Conservation (phyloP, 306 rosid species). For the Abrus pulchellus region DNA sequence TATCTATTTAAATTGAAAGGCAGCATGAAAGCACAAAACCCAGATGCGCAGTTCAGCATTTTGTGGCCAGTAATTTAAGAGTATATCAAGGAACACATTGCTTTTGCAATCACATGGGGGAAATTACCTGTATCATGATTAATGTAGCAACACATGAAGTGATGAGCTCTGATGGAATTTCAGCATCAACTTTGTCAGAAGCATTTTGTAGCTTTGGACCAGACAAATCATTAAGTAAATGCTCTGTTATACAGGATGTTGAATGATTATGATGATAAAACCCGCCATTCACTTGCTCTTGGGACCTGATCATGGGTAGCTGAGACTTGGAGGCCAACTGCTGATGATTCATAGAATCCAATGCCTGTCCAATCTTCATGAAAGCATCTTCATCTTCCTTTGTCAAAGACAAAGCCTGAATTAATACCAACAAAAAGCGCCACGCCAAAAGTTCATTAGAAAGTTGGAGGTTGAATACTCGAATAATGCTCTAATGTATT, state of each 20-base stretch:
- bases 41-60: slow-evolving; percentile 3
- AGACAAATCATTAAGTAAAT: slow-evolving; percentile 56
- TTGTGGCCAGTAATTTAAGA: slow-evolving; percentile 44
- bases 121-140: slow-evolving; percentile 89
- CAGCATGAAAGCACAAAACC: background rate
- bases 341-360: slow-evolving; percentile 74
- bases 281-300: slow-evolving; percentile 68
- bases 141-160: slow-evolving; percentile 84
- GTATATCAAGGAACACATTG: slow-evolving; percentile 8
- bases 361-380: slow-evolving; percentile 66
- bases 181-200: slow-evolving; percentile 65
- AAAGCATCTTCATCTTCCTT: slow-evolving; percentile 89
- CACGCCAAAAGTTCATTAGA: slow-evolving; percentile 16
- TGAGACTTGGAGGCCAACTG: slow-evolving; percentile 56
- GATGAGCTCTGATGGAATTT: slow-evolving; percentile 82
- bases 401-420: slow-evolving; percentile 74
- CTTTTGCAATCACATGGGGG: background rate
- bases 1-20: slow-evolving; percentile 22
- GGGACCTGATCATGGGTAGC: slow-evolving; percentile 57
- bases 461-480: slow-evolving; percentile 29
- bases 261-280: slow-evolving; percentile 53
- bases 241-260: slow-evolving; percentile 54
- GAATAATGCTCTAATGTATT: slow-evolving; percentile 21
- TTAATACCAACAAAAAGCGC: slow-evolving; percentile 34
- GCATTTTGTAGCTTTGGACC: slow-evolving; percentile 49